Conservation (phyloP, 768 basidiomycete genomes). For the Arthromyces matolae region DNA sequence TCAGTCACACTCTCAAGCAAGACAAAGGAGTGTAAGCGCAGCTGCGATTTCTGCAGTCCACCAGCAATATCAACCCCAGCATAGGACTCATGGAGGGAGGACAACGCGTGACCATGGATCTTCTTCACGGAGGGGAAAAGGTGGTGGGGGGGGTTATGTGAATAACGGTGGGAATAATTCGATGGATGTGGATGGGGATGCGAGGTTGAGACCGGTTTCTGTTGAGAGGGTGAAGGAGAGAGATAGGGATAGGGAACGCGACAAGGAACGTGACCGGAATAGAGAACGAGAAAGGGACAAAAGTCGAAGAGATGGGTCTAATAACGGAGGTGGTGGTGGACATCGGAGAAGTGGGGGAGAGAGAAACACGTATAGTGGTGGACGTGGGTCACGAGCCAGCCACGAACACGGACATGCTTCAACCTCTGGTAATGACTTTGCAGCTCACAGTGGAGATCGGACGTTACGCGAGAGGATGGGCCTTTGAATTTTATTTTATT, state of each 20-base stretch:
- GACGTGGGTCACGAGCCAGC: conserved; percentile 27
- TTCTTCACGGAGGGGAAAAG: conserved; percentile 12
- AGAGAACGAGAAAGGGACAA: conserved; percentile 34
- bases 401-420: conserved; percentile 32
- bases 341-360: conserved; percentile 30
- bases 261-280: conserved; percentile 14
- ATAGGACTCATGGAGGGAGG: conserved; percentile 20
- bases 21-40: too few relatives aligned
- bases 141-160: conserved; percentile 11
- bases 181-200: conserved; percentile 59
- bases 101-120: conserved; percentile 22
- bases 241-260: conserved; percentile 16
- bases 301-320: conserved; percentile 28
- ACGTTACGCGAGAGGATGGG: conserved; percentile 86
- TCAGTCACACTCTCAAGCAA: too few relatives aligned
- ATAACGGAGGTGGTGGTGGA: conserved; percentile 30
- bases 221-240: conserved; percentile 31
- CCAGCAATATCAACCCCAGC: conserved; percentile 8
- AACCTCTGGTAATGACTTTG: conserved; percentile 21
- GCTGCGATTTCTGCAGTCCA: too few relatives aligned
- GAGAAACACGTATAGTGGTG: conserved; percentile 25
- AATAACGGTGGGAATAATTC: conserved; percentile 22
- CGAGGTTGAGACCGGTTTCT: conserved; percentile 40
- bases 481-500: conserved; percentile 38
- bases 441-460: conserved; percentile 58